Percentiles rank a stretch among this genome's conserved stretches.
Evolutionary conservation across 83 land plant species (phyloP).

Genomic region (Thuja plicata): DNA sequence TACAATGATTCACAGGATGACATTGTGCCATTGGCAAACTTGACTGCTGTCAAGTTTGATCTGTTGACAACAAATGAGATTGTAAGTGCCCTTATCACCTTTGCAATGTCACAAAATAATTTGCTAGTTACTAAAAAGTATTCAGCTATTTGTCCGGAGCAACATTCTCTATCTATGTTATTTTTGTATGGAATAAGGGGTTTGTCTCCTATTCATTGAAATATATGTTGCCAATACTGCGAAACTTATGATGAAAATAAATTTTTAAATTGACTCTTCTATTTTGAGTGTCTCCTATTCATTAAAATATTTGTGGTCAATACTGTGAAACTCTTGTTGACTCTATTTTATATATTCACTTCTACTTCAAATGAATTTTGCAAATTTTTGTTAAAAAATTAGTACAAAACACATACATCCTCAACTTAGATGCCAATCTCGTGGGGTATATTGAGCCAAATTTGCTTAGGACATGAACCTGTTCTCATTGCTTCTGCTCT

Average conservation of each 20-base stretch:
- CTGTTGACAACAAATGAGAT: slow-evolving; percentile 1
- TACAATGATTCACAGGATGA: neutral
- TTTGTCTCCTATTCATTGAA: neutral
- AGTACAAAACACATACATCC: neutral
- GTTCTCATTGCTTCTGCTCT: neutral
- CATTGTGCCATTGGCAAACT: slow-evolving; percentile 6
- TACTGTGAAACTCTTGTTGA: neutral
- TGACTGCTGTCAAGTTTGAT: neutral
- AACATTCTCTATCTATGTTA: neutral
- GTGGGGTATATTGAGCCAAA: neutral
- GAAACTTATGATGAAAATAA: neutral
- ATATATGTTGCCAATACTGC: neutral
- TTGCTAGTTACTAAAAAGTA: neutral
- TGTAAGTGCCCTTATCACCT: neutral
- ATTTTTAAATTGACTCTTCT: neutral
- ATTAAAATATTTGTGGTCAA: neutral
- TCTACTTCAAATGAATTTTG: neutral
- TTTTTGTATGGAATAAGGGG: neutral
- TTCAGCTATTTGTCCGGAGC: neutral
- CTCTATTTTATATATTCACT: neutral
- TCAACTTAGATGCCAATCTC: neutral
- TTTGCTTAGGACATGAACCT: neutral
- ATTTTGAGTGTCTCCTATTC: neutral
- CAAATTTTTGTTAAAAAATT: neutral
- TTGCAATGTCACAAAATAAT: neutral